Evolutionary conservation across 139 green algal genomes (phyloP), one percentile per base, ranked within the genome.

Genomic region (Trebouxia sp.): DNA sequence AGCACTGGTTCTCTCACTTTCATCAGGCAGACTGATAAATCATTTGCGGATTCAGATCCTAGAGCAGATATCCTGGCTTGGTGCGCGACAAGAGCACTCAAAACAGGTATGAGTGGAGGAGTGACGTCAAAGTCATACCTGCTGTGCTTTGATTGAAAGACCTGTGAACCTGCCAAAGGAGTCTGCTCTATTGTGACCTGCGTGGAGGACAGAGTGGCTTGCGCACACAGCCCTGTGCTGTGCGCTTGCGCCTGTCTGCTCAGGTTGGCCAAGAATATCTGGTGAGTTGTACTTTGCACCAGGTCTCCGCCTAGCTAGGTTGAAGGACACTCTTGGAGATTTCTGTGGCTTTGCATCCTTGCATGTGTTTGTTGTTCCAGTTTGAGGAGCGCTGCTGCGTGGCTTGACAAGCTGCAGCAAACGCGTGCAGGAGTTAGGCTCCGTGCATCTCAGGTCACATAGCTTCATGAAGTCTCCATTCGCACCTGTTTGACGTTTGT

Each of bases 281-380:
- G 69, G 69, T 26, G 69, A 77, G 30, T 41, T 77, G 69, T 77
- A 77, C 41, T 77, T 77, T 55, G 69, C 69, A 8, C 69, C 69
- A 41, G 69, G 41, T 41, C 69, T 37, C n/a, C 69, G 38, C 26
- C 14, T 24, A 26, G 20, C 37, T 20, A 77, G 30, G 7, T 77
- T 77, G 69, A 77, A 77, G 6, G 41, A 56, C 69, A 77, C 69
- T 28, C 41, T 30, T 12, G 41, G 39, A 30, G 41, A 41, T 11
- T 56, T 51, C 24, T 51, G 26, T 6, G 17, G 26, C 12, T 17
- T 15, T 17, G 9, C 11, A 24, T 15, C 41, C 24, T 55, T 58
- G 4, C 20, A 22, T n/a, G n/a, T n/a, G n/a, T n/a, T n/a, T n/a
- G n/a, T n/a, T n/a, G n/a, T n/a, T n/a, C n/a, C n/a, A n/a, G n/a